Percentiles rank a stretch among this genome's conserved stretches.
phyloP scores from a whole-genome alignment of 2,329 filamentous ascomycete species.

The Cryphonectria parasitica region DNA sequence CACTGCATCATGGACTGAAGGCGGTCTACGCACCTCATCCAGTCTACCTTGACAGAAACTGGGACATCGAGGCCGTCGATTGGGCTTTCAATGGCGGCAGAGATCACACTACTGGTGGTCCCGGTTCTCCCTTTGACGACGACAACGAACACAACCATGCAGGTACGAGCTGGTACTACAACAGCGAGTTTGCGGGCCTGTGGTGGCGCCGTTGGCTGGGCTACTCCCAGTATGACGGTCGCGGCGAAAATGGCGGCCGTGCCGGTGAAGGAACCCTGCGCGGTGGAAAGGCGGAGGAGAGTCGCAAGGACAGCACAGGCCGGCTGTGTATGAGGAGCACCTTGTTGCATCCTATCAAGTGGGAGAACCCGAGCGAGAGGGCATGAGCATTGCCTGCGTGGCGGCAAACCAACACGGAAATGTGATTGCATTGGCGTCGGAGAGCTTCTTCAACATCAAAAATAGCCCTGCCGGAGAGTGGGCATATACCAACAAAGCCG shows the following conservation, averaged over 20 bases:
- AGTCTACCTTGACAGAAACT: constrained; percentile 76
- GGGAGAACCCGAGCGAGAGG: constrained; percentile 54
- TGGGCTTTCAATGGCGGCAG: constrained; percentile 77
- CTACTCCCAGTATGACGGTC: constrained; percentile 57
- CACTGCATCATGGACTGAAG: constrained; percentile 77
- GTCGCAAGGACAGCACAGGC: constrained; percentile 52
- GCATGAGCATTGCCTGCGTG: background rate
- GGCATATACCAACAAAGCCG: background rate
- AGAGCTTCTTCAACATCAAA: background rate
- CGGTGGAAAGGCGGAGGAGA: constrained; percentile 57
- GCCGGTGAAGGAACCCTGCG: constrained; percentile 51
- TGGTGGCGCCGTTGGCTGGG: constrained; percentile 80
- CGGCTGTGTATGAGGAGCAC: constrained; percentile 80
- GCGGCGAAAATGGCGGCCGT: constrained; percentile 53
- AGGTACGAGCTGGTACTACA: constrained; percentile 85
- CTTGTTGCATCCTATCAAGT: constrained; percentile 82
- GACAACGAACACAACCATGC: constrained; percentile 82
- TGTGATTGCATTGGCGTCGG: constrained; percentile 13
- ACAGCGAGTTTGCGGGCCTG: constrained; percentile 75
- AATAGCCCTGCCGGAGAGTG: background rate
- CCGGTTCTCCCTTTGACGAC: constrained; percentile 68
- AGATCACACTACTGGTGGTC: constrained; percentile 67
- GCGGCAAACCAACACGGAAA: background rate
- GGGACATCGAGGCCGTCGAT: constrained; percentile 71
- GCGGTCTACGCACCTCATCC: constrained; percentile 82